Conservation (phyloP, 257 asterid genomes). For the Nemophila menziesii region DNA sequence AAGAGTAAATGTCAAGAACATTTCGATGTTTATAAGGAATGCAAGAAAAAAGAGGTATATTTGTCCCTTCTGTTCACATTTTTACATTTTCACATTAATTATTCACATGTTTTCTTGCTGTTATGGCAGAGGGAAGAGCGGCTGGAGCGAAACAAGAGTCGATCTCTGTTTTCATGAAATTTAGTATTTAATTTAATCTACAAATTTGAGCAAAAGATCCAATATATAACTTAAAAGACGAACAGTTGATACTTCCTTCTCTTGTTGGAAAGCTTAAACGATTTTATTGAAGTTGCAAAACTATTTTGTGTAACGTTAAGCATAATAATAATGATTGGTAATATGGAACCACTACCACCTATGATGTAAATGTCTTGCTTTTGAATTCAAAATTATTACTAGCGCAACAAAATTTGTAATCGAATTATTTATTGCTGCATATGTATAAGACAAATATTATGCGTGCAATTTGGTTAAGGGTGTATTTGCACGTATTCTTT, state of each 20-base stretch:
- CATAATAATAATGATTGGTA: not conserved
- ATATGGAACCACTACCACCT: not conserved
- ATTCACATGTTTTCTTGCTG: slow-evolving; percentile 10
- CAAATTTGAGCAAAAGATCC: not conserved
- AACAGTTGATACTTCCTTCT: no score
- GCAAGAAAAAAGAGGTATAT: slow-evolving; percentile 83
- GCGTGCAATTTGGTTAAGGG: no score
- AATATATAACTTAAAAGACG: no score
- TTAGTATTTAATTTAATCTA: not conserved
- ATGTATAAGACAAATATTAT: no score
- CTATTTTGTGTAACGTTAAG: not conserved
- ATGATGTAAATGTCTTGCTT: no score
- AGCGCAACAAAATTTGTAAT: no score
- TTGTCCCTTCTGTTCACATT: not conserved
- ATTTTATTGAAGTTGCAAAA: not conserved
- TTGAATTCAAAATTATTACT: no score
- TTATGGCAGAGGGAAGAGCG: slow-evolving; percentile 85
- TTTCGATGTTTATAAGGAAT: slow-evolving; percentile 88
- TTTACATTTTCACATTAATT: not conserved
- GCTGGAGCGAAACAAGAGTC: slow-evolving; percentile 70
- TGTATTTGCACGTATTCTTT: no score
- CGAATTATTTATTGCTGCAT: no score
- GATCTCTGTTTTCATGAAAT: slow-evolving; percentile 66
- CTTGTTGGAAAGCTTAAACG: no score
- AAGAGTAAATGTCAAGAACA: slow-evolving; percentile 92